Base-by-base conservation (phyloP, 805 yeast species). In the Candida qinlingensis region DNA sequence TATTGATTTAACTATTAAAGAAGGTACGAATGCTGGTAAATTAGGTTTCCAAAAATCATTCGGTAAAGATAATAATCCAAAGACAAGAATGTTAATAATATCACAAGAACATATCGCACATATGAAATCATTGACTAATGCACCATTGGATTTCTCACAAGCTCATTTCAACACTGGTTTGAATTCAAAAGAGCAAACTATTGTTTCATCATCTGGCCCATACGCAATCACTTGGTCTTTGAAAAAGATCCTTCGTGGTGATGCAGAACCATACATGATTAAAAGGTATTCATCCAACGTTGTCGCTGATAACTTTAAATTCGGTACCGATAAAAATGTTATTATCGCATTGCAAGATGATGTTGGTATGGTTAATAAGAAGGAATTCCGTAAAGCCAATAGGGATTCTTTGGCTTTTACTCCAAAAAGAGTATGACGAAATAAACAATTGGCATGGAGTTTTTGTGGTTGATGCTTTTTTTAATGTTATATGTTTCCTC, bases 181-280 rank as follows among this genome's bases (percentile, higher is more conserved):
- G n/a, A 74, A 75, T 43, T 62, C 79, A 28, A 79, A 77, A 52
- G 94, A 85, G 60, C 81, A 85, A 19, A 73, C 83, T 2, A 85
- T 90, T 44, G 81, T 88, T 27, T 76, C 96, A 1, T 81, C 92
- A 4, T 73, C 84, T 2, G 96, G 96, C 3, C 92, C 91, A 19
- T 90, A 80, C 65, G 85, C 89, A 27, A 76, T 90, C 26, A 75
- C 86, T 1, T 90, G 96, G 96, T 81, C 85, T 10, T 65, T 90
- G 61, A 74, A 70, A 54, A 79, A 81, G 52, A 72, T 85, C 11
- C 61, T 83, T 39, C 68, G 69, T 40, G 79, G 81, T 47, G 79
- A 76, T 48, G 66, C 66, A 39, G 74, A 71, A 28, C 76, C 85
- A 6, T 87, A 87, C 62, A 67, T 74, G 44, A 81, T 91, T 61